Conservation (phyloP, 176 grass and related monocot genomes). For the Lolium rigidum region DNA sequence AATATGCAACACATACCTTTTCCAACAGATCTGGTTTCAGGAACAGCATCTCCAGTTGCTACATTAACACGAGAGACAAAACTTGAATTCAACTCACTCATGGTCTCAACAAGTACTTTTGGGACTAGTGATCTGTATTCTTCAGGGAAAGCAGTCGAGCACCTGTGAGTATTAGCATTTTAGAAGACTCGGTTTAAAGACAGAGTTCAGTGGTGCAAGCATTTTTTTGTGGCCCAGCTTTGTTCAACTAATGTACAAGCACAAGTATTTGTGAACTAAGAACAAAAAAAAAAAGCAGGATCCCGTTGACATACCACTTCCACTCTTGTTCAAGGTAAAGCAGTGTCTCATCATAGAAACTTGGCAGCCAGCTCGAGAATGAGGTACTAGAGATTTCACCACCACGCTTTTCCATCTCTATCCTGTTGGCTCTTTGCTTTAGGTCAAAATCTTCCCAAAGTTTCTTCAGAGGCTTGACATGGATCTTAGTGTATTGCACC, state of each 20-base stretch:
- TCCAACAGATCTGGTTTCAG: slow-evolving; percentile 87
- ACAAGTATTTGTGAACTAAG: background rate
- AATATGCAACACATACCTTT: slow-evolving; percentile 68
- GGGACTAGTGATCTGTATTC: slow-evolving; percentile 94
- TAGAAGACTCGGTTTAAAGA: slow-evolving; percentile 14
- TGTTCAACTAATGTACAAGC: slow-evolving; percentile 35
- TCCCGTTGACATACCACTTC: slow-evolving; percentile 90
- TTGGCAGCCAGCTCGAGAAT: slow-evolving; percentile 96
- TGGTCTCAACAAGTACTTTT: slow-evolving; percentile 84
- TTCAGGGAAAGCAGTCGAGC: slow-evolving; percentile 86
- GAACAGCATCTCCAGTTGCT: slow-evolving; percentile 95
- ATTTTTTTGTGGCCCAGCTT: background rate
- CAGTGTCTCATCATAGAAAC: slow-evolving; percentile 97
- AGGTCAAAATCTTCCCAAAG: slow-evolving; percentile 97
- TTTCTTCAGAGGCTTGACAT: slow-evolving; percentile 94
- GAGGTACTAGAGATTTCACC: slow-evolving; percentile 66
- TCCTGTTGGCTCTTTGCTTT: slow-evolving; percentile 70
- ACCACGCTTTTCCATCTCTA: slow-evolving; percentile 73
- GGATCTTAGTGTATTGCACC: slow-evolving; percentile 89
- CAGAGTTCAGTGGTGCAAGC: background rate
- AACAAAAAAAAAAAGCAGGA: slow-evolving; percentile 32
- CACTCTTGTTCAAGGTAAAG: slow-evolving; percentile 99
- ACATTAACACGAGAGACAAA: slow-evolving; percentile 85
- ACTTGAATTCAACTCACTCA: slow-evolving; percentile 80
- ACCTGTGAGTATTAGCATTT: slow-evolving; percentile 65